Percentiles rank a stretch among this genome's conserved stretches.
Evolutionary conservation across 352 stramenopile genomes (phyloP).

Genomic region (Globisporangium uncinulatum): DNA sequence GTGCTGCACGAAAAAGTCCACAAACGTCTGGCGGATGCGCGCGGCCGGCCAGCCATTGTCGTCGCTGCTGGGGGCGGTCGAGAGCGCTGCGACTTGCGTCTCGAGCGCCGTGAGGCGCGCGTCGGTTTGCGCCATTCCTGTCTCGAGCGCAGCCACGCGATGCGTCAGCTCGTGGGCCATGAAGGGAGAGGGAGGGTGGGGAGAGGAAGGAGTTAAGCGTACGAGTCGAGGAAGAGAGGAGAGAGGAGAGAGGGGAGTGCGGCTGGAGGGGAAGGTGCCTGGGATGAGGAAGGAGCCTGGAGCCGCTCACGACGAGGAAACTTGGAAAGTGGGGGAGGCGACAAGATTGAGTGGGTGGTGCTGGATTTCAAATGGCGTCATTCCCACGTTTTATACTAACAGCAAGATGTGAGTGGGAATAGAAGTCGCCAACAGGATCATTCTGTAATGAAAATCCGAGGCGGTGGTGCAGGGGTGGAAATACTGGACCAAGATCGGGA

Average conservation of each 20-base stretch:
- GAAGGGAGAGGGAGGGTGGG: background rate
- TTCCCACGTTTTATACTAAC: background rate
- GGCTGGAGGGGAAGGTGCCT: too few species aligned
- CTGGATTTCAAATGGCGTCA: background rate
- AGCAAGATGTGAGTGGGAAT: too few species aligned
- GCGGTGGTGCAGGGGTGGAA: too few species aligned
- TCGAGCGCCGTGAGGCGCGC: conserved; percentile 17
- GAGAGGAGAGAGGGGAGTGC: too few species aligned
- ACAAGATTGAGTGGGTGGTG: too few species aligned
- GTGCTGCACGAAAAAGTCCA: conserved; percentile 96
- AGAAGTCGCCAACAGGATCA: too few species aligned
- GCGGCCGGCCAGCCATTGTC: conserved; percentile 87
- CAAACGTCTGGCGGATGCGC: conserved; percentile 96
- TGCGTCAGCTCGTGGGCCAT: conserved; percentile 18
- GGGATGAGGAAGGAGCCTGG: too few species aligned
- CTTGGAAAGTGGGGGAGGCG: too few species aligned
- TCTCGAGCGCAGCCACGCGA: conserved; percentile 24
- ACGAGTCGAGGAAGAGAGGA: too few species aligned
- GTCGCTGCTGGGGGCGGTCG: conserved; percentile 17
- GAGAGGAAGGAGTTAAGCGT: background rate
- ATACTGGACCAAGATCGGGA: too few species aligned
- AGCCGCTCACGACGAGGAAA: too few species aligned
- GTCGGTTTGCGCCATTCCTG: conserved; percentile 20
- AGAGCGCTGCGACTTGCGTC: conserved; percentile 13
- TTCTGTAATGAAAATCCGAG: too few species aligned